phyloP scores from a whole-genome alignment of 192 early-diverging fungal species.

The Pecoramyces ruminantium region DNA sequence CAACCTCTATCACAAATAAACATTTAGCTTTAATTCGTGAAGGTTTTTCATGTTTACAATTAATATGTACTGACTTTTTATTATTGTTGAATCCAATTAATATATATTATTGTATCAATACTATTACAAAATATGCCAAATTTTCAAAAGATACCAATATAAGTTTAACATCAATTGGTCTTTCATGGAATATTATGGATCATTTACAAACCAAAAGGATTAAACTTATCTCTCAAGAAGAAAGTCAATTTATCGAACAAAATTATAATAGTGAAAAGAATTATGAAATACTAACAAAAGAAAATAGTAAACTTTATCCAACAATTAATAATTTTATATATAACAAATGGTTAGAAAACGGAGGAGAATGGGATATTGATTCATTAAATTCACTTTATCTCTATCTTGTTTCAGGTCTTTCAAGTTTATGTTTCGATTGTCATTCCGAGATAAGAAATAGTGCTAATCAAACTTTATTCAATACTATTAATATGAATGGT shows the following conservation, averaged over 20 bases:
- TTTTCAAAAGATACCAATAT: constrained; percentile 87
- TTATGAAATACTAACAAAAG: background rate
- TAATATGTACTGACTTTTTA: constrained; percentile 91
- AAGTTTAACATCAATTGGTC: constrained; percentile 72
- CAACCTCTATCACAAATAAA: background rate
- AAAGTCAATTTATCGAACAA: background rate
- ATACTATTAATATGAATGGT: constrained; percentile 83
- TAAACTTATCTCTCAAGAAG: background rate
- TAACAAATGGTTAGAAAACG: background rate
- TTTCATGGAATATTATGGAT: constrained; percentile 86
- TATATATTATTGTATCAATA: constrained; percentile 66
- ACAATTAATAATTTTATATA: background rate
- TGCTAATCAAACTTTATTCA: constrained; percentile 85
- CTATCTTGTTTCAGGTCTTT: constrained; percentile 62
- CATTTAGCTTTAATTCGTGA: constrained; percentile 35
- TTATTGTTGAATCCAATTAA: constrained; percentile 53
- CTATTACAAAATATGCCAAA: constrained; percentile 57
- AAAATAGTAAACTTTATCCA: background rate
- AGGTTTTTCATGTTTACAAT: constrained; percentile 80
- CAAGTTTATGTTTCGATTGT: constrained; percentile 64
- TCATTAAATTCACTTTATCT: background rate
- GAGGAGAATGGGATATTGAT: background rate
- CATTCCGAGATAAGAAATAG: constrained; percentile 88
- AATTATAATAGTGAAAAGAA: background rate
- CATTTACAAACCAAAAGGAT: constrained; percentile 54